Conservation (phyloP, 495 filamentous ascomycete genomes). For the Thermothielavioides terrestris region DNA sequence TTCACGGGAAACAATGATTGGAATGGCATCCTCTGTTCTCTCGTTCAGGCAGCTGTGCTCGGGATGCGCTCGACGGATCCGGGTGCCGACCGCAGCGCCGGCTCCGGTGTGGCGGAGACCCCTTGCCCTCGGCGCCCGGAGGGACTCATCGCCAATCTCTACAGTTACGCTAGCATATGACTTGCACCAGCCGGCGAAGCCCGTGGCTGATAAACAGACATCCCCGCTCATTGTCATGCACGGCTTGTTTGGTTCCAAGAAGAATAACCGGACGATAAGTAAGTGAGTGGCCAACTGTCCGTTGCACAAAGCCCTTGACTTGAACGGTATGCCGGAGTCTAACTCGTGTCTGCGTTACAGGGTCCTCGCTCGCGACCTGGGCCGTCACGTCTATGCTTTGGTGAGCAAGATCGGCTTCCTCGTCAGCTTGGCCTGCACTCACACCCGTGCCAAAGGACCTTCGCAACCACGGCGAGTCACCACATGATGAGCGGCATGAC, state of each 20-base stretch:
- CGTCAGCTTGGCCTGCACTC: background rate
- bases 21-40: background rate
- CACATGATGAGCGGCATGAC: slow-evolving; percentile 68
- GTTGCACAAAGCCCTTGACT: no score
- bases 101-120: background rate
- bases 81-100: background rate
- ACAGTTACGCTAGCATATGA: slow-evolving; percentile 50
- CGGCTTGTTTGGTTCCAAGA: slow-evolving; percentile 91
- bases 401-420: slow-evolving; percentile 39
- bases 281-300: slow-evolving; percentile 57
- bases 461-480: slow-evolving; percentile 87
- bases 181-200: slow-evolving; percentile 46
- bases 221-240: slow-evolving; percentile 82
- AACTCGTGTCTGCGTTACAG: slow-evolving; percentile 22
- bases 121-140: background rate
- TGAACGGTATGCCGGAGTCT: background rate
- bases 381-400: slow-evolving; percentile 72
- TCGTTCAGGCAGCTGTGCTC: background rate
- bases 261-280: slow-evolving; percentile 92
- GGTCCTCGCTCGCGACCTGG: slow-evolving; percentile 71
- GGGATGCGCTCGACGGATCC: background rate
- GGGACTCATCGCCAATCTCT: background rate
- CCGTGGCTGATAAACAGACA: slow-evolving; percentile 30
- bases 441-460: slow-evolving; percentile 59
- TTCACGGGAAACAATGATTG: background rate